phyloP scores from a whole-genome alignment of 2,329 filamentous ascomycete species.

The Pezicula radicicola region DNA sequence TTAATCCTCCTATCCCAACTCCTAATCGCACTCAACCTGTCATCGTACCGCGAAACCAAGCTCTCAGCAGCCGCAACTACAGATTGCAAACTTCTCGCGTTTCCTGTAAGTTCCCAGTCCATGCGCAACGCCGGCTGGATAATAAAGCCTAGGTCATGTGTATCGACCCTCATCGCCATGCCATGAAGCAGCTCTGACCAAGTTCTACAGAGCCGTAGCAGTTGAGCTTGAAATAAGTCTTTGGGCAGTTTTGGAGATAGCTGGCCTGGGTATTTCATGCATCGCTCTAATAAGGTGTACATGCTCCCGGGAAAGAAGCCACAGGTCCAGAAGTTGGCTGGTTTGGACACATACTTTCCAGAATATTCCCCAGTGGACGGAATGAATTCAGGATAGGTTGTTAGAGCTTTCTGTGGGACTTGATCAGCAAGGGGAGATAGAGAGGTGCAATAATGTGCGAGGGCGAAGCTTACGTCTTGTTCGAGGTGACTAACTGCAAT shows the following conservation, averaged over 20 bases:
- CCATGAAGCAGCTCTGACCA: constrained; percentile 11
- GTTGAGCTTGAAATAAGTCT: constrained; percentile 3
- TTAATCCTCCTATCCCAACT: constrained; percentile 35
- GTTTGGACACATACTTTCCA: constrained; percentile 11
- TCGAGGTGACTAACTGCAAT: constrained; percentile 10
- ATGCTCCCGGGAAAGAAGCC: constrained; percentile 6
- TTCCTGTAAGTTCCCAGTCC: constrained; percentile 16
- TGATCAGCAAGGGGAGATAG: not conserved
- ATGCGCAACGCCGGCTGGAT: constrained; percentile 37
- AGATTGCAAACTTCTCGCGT: constrained; percentile 11
- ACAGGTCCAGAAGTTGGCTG: constrained; percentile 5
- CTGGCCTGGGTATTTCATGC: not conserved
- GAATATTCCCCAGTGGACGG: constrained; percentile 21
- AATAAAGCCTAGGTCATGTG: constrained; percentile 45
- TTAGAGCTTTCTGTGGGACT: constrained; percentile 5
- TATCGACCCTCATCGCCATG: constrained; percentile 28
- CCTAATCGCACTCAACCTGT: constrained; percentile 18
- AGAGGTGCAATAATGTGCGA: not conserved
- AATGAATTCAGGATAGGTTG: constrained; percentile 28
- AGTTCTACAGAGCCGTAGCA: constrained; percentile 7
- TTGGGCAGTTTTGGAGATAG: not conserved
- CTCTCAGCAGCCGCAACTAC: constrained; percentile 25
- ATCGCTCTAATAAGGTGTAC: constrained; percentile 3
- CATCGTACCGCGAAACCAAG: constrained; percentile 10
- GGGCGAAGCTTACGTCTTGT: constrained; percentile 8